Conservation (phyloP, 2,329 filamentous ascomycete species). For the Aspergillus fijiensis region DNA sequence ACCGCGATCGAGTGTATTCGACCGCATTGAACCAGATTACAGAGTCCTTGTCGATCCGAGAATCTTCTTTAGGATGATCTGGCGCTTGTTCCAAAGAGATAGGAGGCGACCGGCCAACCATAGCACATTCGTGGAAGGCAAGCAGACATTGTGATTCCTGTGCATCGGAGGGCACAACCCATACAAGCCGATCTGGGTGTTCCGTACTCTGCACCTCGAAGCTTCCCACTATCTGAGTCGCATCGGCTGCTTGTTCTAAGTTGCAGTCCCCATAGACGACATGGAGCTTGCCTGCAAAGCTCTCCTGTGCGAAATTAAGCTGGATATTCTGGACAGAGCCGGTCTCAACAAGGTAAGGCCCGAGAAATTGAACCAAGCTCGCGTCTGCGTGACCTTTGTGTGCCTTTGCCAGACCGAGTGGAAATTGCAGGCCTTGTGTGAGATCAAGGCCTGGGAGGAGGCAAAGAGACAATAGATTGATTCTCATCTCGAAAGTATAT, state of each 20-base stretch:
- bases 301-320: not conserved
- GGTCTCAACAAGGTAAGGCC: not conserved
- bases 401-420: not conserved
- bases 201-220: not conserved
- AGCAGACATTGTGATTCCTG: not conserved
- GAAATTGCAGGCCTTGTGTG: not conserved
- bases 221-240: not conserved
- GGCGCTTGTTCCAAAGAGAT: not conserved
- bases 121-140: not conserved
- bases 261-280: not conserved
- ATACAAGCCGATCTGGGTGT: not conserved
- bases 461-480: not conserved
- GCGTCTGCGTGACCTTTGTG: not conserved
- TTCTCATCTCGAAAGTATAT: not conserved
- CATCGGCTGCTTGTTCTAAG: not conserved
- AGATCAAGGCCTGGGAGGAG: not conserved
- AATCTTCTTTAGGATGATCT: not conserved
- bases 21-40: slow-evolving; percentile 27
- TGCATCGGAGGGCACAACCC: not conserved
- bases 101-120: not conserved
- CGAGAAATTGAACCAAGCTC: not conserved
- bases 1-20: slow-evolving; percentile 18
- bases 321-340: not conserved
- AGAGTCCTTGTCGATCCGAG: not conserved
- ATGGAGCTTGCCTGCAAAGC: not conserved